Conservation (phyloP, 768 basidiomycete genomes). For the Russula ochroleuca region DNA sequence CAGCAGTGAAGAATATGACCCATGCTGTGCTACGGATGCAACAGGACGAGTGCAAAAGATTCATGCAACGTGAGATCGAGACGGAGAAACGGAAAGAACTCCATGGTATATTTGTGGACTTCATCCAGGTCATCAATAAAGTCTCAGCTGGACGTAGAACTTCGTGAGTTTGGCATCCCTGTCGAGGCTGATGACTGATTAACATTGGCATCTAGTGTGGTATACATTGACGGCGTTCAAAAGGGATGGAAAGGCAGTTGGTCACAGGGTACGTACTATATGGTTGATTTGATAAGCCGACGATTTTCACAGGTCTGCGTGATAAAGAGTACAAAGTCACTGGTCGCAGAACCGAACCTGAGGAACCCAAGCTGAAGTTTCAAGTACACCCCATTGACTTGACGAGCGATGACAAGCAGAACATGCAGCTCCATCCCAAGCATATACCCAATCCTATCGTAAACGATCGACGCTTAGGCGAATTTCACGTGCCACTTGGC, state of each 20-base stretch:
- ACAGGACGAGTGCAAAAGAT: background rate
- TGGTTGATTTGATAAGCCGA: background rate
- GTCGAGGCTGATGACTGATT: background rate
- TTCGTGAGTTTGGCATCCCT: background rate
- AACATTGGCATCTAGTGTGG: background rate
- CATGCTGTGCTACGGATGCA: slow-evolving; percentile 12
- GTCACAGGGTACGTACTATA: background rate
- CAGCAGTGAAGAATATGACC: background rate
- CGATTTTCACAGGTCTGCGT: background rate
- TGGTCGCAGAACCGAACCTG: background rate
- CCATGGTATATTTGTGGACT: background rate
- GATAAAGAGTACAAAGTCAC: slow-evolving; percentile 1
- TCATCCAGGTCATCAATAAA: slow-evolving; percentile 15
- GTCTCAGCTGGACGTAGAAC: background rate
- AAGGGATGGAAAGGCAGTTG: background rate
- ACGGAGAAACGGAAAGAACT: background rate
- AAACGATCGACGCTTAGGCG: background rate
- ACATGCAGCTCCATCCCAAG: slow-evolving; percentile 2
- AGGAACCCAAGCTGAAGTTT: slow-evolving; percentile 3
- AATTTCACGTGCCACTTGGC: slow-evolving; percentile 14
- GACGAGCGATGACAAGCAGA: slow-evolving; percentile 14
- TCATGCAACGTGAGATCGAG: slow-evolving; percentile 1
- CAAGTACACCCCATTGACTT: slow-evolving; percentile 4
- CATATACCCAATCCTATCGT: slow-evolving; percentile 9
- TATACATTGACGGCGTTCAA: background rate